Evolutionary conservation across 2,329 filamentous ascomycete species (phyloP).

Genomic region (Arthroderma sp.): DNA sequence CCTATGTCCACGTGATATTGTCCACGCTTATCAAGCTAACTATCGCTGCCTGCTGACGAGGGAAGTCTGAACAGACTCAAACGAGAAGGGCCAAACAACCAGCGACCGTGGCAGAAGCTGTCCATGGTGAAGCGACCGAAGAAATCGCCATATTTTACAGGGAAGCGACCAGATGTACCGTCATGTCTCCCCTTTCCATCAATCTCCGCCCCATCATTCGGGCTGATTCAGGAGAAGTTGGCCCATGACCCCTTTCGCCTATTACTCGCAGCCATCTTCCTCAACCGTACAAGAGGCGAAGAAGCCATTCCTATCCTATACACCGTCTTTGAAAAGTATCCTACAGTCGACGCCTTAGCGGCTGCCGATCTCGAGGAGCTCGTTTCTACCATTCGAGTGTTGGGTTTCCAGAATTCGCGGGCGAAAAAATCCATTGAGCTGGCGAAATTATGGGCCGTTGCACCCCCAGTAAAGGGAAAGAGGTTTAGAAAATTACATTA

Average conservation of each 20-base stretch:
- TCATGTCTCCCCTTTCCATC: conserved; percentile 51
- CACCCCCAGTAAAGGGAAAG: conserved; percentile 47
- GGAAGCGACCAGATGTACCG: conserved; percentile 16
- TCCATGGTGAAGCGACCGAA: conserved; percentile 16
- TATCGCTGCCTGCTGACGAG: too few species aligned
- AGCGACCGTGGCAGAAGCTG: neutral
- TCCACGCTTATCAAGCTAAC: too few species aligned
- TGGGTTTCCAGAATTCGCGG: conserved; percentile 59
- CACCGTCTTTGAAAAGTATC: conserved; percentile 53
- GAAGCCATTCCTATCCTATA: conserved; percentile 66
- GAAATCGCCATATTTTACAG: conserved; percentile 33
- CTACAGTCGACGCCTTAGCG: conserved; percentile 51
- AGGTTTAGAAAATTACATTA: conserved; percentile 47
- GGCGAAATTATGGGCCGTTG: conserved; percentile 53
- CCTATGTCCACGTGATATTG: too few species aligned
- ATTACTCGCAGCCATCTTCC: conserved; percentile 68
- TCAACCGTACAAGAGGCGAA: conserved; percentile 65
- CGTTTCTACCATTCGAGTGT: conserved; percentile 49
- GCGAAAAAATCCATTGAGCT: conserved; percentile 56
- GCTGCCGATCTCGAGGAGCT: conserved; percentile 45
- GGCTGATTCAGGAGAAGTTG: conserved; percentile 72
- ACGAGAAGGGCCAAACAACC: too few species aligned
- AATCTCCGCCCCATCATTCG: conserved; percentile 51
- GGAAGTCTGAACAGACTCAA: too few species aligned
- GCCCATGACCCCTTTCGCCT: conserved; percentile 64